These are phyloP conservation scores for Phoenix roebelenii DNA, from an alignment of 176 grass and related monocot genomes.

Conservation along the genomic window DNA sequence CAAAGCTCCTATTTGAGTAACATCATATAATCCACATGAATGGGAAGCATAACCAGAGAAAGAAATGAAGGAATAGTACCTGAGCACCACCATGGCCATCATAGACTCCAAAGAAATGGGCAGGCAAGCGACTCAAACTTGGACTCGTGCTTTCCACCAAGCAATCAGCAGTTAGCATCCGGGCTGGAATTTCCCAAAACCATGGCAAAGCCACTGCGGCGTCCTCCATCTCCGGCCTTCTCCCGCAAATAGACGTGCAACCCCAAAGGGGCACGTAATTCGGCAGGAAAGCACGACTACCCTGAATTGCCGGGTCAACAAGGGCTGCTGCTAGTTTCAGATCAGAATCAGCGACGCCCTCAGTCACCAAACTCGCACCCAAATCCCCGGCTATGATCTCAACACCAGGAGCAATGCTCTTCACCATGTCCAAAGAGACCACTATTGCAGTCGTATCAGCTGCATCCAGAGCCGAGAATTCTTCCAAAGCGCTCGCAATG, in stretches of 20 bases:
- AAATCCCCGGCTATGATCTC: background rate
- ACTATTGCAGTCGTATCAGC: background rate
- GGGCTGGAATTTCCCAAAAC: background rate
- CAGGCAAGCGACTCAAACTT: background rate
- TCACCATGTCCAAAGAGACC: background rate
- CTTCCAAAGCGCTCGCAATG: background rate
- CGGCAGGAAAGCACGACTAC: too few relatives aligned
- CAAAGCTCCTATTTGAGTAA: background rate
- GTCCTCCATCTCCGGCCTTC: conserved; percentile 1
- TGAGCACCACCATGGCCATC: conserved; percentile 25
- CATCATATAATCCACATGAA: background rate
- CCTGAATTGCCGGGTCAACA: background rate
- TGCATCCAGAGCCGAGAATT: background rate
- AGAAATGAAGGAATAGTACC: background rate
- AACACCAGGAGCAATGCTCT: background rate
- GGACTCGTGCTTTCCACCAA: background rate
- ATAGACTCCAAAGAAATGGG: conserved; percentile 27
- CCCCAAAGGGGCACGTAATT: conserved; percentile 7
- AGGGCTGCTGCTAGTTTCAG: background rate
- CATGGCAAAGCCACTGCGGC: conserved; percentile 1
- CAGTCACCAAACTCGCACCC: background rate
- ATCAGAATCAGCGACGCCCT: background rate
- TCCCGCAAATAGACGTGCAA: conserved; percentile 5
- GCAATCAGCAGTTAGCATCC: background rate
- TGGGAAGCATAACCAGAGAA: background rate